phyloP scores from a whole-genome alignment of 192 early-diverging fungal species.

The Mortierella claussenii region DNA sequence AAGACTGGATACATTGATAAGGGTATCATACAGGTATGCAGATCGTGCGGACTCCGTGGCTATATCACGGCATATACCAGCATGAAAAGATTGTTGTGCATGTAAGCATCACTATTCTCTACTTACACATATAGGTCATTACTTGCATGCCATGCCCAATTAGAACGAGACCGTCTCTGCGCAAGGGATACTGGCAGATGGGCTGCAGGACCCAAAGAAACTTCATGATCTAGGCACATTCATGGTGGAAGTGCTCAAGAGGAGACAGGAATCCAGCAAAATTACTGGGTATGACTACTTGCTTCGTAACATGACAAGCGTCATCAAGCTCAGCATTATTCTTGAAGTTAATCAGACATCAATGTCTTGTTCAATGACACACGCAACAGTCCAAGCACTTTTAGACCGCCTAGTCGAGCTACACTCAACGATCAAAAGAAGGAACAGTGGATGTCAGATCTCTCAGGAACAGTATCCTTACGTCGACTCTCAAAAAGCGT shows the following conservation, averaged over 20 bases:
- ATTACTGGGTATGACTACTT: slow-evolving; percentile 29
- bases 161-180: slow-evolving; percentile 65
- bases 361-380: too few relatives aligned
- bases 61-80: too few relatives aligned
- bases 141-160: slow-evolving; percentile 50
- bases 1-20: slow-evolving; percentile 73
- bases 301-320: background rate
- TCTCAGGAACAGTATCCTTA: slow-evolving; percentile 55
- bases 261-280: slow-evolving; percentile 34
- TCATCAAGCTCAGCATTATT: too few relatives aligned
- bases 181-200: slow-evolving; percentile 60
- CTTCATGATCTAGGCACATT: slow-evolving; percentile 59
- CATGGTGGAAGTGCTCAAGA: slow-evolving; percentile 56
- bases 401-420: slow-evolving; percentile 57
- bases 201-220: slow-evolving; percentile 59
- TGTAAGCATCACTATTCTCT: background rate
- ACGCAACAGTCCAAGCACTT: slow-evolving; percentile 57
- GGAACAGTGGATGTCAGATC: slow-evolving; percentile 65
- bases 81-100: slow-evolving; percentile 2
- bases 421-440: slow-evolving; percentile 58
- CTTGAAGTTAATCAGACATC: too few relatives aligned
- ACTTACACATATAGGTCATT: background rate
- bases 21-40: slow-evolving; percentile 49
- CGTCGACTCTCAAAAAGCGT: slow-evolving; percentile 61
- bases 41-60: too few relatives aligned